Conservation (phyloP, 2,329 filamentous ascomycete species). For the Apiospora hydei region DNA sequence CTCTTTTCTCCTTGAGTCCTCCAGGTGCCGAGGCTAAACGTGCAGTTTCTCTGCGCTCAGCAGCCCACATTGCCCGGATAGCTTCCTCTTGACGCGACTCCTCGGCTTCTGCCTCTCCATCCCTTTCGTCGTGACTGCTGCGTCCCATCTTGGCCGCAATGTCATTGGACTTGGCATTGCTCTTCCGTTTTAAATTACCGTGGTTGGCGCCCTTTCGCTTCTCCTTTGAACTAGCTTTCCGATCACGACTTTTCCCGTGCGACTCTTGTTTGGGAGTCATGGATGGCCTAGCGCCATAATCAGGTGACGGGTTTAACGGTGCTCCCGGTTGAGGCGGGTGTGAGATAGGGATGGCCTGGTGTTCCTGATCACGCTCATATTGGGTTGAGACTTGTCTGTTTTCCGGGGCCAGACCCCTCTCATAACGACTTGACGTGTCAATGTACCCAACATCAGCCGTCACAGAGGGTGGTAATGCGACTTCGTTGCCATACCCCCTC, state of each 20-base stretch:
- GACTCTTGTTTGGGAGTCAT: not conserved
- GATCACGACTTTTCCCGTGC: not conserved
- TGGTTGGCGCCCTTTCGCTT: conserved; percentile 25
- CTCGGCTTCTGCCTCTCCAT: conserved; percentile 38
- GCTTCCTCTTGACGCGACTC: conserved; percentile 40
- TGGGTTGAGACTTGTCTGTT: not conserved
- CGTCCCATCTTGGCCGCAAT: not conserved
- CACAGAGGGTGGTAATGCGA: not conserved
- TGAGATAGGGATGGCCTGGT: not conserved
- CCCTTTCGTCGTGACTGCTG: conserved; percentile 31
- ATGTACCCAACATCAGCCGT: not conserved
- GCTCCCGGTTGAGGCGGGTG: not conserved
- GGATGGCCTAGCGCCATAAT: not conserved
- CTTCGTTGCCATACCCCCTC: not conserved
- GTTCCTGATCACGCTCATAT: not conserved
- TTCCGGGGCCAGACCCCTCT: not conserved
- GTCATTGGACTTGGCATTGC: conserved; percentile 16
- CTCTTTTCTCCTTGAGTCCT: conserved; percentile 20
- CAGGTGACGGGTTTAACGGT: not conserved
- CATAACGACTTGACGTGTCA: not conserved
- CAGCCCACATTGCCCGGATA: conserved; percentile 44
- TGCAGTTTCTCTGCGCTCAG: conserved; percentile 37
- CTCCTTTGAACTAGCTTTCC: not conserved
- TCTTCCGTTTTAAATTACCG: conserved; percentile 26
- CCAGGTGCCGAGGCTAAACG: conserved; percentile 38